Evolutionary conservation across 1,139 yeast genomes (phyloP).

Genomic region (Yamadazyma mexicana): DNA sequence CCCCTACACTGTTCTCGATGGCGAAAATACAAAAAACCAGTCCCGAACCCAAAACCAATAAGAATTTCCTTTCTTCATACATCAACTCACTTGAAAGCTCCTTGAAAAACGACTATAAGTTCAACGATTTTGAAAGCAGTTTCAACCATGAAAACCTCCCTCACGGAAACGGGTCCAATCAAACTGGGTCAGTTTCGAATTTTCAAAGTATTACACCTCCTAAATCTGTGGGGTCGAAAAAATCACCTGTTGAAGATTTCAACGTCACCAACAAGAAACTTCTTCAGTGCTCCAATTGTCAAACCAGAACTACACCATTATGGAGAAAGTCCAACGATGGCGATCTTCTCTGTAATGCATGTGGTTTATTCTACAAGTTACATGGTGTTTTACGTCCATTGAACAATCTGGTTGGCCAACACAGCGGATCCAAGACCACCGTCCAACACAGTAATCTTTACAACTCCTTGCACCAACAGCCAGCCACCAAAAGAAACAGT

Average conservation of each 20-base stretch:
- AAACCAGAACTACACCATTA: constrained; percentile 46
- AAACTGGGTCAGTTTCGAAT: neutral
- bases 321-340: constrained; percentile 50
- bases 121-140: constrained; percentile 6
- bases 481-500: neutral
- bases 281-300: constrained; percentile 46
- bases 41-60: constrained; percentile 12
- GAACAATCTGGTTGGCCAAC: constrained; percentile 15
- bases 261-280: constrained; percentile 19
- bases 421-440: neutral
- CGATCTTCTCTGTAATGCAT: constrained; percentile 47
- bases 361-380: constrained; percentile 47
- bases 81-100: constrained; percentile 42
- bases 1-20: neutral
- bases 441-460: constrained; percentile 6
- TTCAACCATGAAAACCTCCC: constrained; percentile 1
- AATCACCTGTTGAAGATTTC: constrained; percentile 14
- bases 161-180: neutral
- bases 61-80: constrained; percentile 38
- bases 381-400: constrained; percentile 49
- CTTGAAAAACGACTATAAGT: constrained; percentile 27
- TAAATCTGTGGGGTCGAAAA: constrained; percentile 16
- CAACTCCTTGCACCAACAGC: constrained; percentile 8
- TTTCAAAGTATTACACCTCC: constrained; percentile 21
- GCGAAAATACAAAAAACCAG: constrained; percentile 1